These are phyloP conservation scores for Pisolithus tinctorius DNA, from an alignment of 768 basidiomycete genomes.

Conservation along the genomic window DNA sequence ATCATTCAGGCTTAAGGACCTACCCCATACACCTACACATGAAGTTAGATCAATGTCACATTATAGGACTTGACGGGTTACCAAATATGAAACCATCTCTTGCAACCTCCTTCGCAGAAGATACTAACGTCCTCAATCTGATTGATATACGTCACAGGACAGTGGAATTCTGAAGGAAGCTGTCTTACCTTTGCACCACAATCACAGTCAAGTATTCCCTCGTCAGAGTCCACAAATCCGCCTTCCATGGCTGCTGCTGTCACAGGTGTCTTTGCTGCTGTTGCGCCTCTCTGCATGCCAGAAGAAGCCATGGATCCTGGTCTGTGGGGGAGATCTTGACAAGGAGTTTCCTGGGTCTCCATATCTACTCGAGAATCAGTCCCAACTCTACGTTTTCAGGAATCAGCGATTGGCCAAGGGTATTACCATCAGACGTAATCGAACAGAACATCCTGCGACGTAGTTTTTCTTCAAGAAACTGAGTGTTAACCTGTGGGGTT, in stretches of 20 bases:
- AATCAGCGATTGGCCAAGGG: slow-evolving; percentile 34
- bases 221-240: slow-evolving; percentile 14
- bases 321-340: slow-evolving; percentile 20
- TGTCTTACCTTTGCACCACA: slow-evolving; percentile 51
- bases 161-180: slow-evolving; percentile 8
- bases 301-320: slow-evolving; percentile 19
- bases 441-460: slow-evolving; percentile 6
- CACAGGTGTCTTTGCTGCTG: neutral
- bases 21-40: slow-evolving; percentile 35
- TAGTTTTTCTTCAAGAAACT: slow-evolving; percentile 30
- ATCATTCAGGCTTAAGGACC: neutral
- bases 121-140: slow-evolving; percentile 53
- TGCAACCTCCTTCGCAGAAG: slow-evolving; percentile 69
- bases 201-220: slow-evolving; percentile 54
- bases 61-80: slow-evolving; percentile 24
- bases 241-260: neutral
- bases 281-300: neutral
- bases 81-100: slow-evolving; percentile 74
- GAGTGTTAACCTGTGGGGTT: slow-evolving; percentile 31
- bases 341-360: slow-evolving; percentile 22
- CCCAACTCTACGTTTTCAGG: neutral
- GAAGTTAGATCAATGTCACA: neutral
- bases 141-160: slow-evolving; percentile 1
- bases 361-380: slow-evolving; percentile 17
- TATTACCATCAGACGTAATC: slow-evolving; percentile 34